phyloP scores from a whole-genome alignment of 2,329 filamentous ascomycete species.

The Furcasterigmium furcatum region DNA sequence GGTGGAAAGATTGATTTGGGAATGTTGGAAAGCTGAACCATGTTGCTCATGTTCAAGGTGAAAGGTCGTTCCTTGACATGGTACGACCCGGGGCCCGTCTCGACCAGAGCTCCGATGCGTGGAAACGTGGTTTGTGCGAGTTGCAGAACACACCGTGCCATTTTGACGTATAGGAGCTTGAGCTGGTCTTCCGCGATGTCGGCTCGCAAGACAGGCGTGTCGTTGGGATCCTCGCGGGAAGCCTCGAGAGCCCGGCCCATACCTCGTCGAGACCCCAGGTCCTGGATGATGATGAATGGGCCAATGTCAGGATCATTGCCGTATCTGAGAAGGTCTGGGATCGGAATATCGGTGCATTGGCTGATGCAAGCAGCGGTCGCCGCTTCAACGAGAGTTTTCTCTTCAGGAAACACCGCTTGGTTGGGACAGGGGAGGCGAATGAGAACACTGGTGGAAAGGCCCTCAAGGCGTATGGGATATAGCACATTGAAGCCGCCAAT shows the following conservation, averaged over 20 bases:
- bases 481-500: conserved; percentile 14
- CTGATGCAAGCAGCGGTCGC: conserved; percentile 8
- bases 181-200: conserved; percentile 25
- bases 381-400: conserved; percentile 11
- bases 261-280: conserved; percentile 15
- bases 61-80: conserved; percentile 27
- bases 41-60: conserved; percentile 19
- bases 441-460: conserved; percentile 1
- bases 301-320: conserved; percentile 17
- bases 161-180: conserved; percentile 24
- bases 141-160: conserved; percentile 35
- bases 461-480: conserved; percentile 9
- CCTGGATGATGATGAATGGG: conserved; percentile 23
- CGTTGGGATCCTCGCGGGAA: neutral
- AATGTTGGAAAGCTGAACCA: conserved; percentile 29
- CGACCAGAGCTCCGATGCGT: conserved; percentile 32
- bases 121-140: conserved; percentile 27
- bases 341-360: conserved; percentile 1
- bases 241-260: conserved; percentile 14
- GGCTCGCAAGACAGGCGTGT: neutral
- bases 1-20: conserved; percentile 15
- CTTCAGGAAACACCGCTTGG: conserved; percentile 9
- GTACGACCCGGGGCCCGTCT: conserved; percentile 19
- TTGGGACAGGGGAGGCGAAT: conserved; percentile 10
- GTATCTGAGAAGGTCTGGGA: conserved; percentile 7